A percentile compares a stretch with the other conserved stretches of the same genome.
phyloP scores from a whole-genome alignment of 768 basidiomycete genomes.

The Ramaria sp. region DNA sequence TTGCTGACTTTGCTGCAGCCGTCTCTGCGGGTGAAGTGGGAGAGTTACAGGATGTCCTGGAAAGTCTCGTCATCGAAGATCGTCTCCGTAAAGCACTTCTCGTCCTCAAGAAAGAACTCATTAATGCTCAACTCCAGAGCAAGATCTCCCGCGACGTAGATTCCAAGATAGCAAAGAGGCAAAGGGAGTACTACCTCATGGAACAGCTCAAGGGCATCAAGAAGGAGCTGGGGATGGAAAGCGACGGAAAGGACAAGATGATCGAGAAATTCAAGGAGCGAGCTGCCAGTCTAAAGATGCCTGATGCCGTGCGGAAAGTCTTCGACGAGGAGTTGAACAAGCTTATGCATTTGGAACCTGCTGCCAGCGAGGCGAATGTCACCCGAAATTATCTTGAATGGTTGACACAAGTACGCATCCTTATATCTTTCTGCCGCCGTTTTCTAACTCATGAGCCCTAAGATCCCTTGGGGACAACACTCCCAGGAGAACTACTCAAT shows the following conservation, averaged over 20 bases:
- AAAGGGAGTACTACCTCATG: slow-evolving; percentile 93
- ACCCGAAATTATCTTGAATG: slow-evolving; percentile 92
- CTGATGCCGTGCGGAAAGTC: slow-evolving; percentile 79
- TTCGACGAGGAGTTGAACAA: slow-evolving; percentile 95
- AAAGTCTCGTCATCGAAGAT: slow-evolving; percentile 77
- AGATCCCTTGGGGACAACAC: slow-evolving; percentile 96
- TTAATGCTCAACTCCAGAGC: slow-evolving; percentile 89
- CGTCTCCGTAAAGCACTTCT: slow-evolving; percentile 81
- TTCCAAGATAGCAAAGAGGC: slow-evolving; percentile 87
- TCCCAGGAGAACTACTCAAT: slow-evolving; percentile 91
- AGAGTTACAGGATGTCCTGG: slow-evolving; percentile 90
- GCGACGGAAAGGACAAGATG: slow-evolving; percentile 88
- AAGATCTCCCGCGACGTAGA: slow-evolving; percentile 92
- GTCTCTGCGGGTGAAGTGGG: slow-evolving; percentile 87
- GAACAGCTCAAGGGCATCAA: slow-evolving; percentile 95
- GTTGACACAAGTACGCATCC: slow-evolving; percentile 57
- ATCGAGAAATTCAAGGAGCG: slow-evolving; percentile 88
- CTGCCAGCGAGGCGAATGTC: slow-evolving; percentile 87
- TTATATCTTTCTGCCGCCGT: background rate
- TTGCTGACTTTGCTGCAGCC: slow-evolving; percentile 95
- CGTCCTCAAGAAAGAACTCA: slow-evolving; percentile 95
- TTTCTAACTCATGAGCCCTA: slow-evolving; percentile 20
- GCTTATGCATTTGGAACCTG: slow-evolving; percentile 79
- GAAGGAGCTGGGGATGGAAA: slow-evolving; percentile 92
- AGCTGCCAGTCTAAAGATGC: slow-evolving; percentile 76